Evolutionary conservation across 257 asterid genomes (phyloP).

Genomic region (Nicotiana otophora): DNA sequence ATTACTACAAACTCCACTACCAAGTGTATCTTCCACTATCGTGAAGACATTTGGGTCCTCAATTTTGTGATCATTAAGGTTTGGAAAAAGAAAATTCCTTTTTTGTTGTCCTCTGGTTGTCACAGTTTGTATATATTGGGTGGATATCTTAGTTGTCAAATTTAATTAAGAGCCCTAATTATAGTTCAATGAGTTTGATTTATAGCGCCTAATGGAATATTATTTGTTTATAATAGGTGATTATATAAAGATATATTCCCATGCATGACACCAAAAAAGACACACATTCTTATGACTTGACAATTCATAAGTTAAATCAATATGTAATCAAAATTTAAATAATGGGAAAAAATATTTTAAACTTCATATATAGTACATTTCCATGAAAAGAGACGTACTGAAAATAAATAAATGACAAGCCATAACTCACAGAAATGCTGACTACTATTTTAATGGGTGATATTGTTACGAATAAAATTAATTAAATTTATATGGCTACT

Average conservation of each 20-base stretch:
- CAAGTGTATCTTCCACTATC: slow-evolving; percentile 46
- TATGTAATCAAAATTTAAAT: not conserved
- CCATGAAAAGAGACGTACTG: not conserved
- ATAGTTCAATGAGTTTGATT: not conserved
- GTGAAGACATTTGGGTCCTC: slow-evolving; percentile 39
- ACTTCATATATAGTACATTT: not conserved
- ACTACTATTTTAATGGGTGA: too few species aligned
- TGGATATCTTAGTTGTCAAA: slow-evolving; percentile 33
- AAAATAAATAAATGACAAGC: not conserved
- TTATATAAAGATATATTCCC: not conserved
- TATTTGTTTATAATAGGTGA: not conserved
- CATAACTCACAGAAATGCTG: not conserved
- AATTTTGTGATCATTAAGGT: slow-evolving; percentile 49
- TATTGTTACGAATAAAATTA: too few species aligned
- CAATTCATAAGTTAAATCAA: not conserved
- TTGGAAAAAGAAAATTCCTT: slow-evolving; percentile 46
- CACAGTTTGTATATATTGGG: slow-evolving; percentile 27
- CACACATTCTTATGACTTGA: not conserved
- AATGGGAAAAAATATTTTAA: not conserved
- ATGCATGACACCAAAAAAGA: too few species aligned
- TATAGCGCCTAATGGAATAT: slow-evolving; percentile 16
- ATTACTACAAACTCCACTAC: slow-evolving; percentile 8
- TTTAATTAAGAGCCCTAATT: slow-evolving; percentile 2
- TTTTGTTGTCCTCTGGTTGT: slow-evolving; percentile 20
- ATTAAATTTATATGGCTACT: not conserved